Evolutionary conservation across 208 protist genomes (phyloP), one percentile per base, ranked within the genome.

Genomic region (Strigomonas culicis): DNA sequence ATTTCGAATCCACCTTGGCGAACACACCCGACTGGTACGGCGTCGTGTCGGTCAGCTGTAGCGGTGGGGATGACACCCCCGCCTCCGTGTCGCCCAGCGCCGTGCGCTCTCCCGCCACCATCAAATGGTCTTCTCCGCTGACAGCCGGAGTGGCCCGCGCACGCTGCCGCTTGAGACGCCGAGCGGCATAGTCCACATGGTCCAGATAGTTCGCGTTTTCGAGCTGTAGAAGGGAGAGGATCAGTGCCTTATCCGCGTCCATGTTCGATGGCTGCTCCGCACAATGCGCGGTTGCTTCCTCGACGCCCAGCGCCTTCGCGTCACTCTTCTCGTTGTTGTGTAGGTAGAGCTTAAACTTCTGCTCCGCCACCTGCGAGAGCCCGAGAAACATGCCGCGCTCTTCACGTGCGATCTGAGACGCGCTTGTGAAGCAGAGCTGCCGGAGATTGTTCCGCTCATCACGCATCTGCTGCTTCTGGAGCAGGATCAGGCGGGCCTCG

Each of bases 381-480:
- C 44, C 28, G 7, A 77, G 32, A 7, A 72, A 68, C 10, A 68
- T 72, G 36, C n/a, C 39, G 6, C 79, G 70, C 60, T 85, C 75
- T 27, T 72, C 39, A 22, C 75, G 75, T 24, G 81, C 66, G 4
- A 85, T 39, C n/a, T 22, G 43, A 4, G 69, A 39, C 34, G 79
- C 52, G 36, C 41, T 66, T 7, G 70, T 65, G 46, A 63, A 68
- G 57, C 75, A 81, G 19, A 59, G 63, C 51, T 74, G 56, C 32
- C 72, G 49, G 34, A 72, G 62, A 55, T 75, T 49, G 41, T 59
- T 52, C 24, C 72, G 66, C 63, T 85, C 39, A 49, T 85, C 79
- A 27, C 79, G 69, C 39, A 70, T 68, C 32, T 69, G 19, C 8
- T 51, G 47, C 24, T 79, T 68, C 68, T 63, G 56, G 0, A 41